Base-by-base conservation (phyloP, 2,329 filamentous ascomycete genomes). In the Aspergillus persii region DNA sequence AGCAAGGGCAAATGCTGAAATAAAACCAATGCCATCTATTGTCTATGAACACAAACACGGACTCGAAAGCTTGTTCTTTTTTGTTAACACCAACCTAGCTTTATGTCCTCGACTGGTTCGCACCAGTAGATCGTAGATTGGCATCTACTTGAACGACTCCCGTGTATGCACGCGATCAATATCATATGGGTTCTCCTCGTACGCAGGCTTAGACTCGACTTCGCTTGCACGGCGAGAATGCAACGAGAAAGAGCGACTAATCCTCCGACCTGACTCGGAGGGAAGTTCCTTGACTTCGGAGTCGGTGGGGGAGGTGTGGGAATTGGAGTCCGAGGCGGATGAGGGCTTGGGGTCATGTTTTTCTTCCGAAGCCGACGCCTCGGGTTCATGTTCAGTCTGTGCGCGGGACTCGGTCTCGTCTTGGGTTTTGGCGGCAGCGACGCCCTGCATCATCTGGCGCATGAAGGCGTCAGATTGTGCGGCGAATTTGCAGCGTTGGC, bases 181-280 rank as follows among this genome's bases (percentile, higher is more conserved):
- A 36, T 61, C 59, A 49, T 61, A 61, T 4, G 55, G 58, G 26
- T 60, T 60, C 48, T 58, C 59, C 52, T 61, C 59, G 11, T 61
- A 61, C 18, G 44, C 44, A 4, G 26, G 44, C 18, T 47, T 47
- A 18, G 44, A 47, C 5, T 47, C 44, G 3, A 47, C 44, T 8
- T 9, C 11, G 18, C 44, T 47, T 9, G 44, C 26, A 8, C 44
- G 44, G 9, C 44, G 18, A 8, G 44, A 47, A 47, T 47, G 44
- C 44, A 47, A 23, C 18, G 44, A 47, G 44, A 47, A 26, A 15
- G 44, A 26, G 8, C 44, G 44, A 27, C 44, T 47, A 23, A 23
- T 23, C 6, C 44, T 18, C 7, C 26, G 44, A 26, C 8, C 26
- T 8, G 44, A 11, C 44, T 47, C 18, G 8, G 44, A 11, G 3